Conservation (phyloP, 2,329 filamentous ascomycete genomes). For the Trichoderma gracile region DNA sequence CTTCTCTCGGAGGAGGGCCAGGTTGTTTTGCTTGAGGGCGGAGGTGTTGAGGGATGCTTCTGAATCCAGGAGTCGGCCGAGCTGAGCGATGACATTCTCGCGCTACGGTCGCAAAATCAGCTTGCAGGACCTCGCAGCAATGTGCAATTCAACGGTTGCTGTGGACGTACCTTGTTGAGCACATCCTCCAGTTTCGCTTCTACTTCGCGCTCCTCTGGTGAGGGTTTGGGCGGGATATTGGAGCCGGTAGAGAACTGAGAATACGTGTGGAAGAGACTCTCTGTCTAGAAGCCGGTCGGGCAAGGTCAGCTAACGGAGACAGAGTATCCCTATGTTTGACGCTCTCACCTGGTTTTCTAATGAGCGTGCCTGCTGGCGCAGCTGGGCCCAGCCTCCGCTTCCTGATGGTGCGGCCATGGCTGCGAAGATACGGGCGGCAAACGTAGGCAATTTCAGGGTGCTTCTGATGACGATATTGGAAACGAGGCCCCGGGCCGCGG, state of each 20-base stretch:
- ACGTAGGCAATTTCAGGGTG: background rate
- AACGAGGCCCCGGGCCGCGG: constrained; percentile 9
- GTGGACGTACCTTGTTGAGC: constrained; percentile 67
- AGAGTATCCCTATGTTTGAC: background rate
- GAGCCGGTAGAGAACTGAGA: constrained; percentile 84
- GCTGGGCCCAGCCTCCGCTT: constrained; percentile 81
- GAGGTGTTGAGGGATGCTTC: constrained; percentile 85
- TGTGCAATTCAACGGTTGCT: background rate
- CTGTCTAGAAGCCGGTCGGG: constrained; percentile 61
- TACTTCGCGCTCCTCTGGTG: constrained; percentile 77
- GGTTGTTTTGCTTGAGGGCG: constrained; percentile 95
- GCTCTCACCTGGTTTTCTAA: constrained; percentile 80
- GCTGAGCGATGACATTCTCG: constrained; percentile 76
- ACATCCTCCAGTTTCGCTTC: constrained; percentile 83
- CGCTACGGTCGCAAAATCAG: constrained; percentile 56
- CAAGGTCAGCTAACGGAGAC: background rate
- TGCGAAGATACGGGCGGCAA: background rate
- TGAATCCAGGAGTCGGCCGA: constrained; percentile 87
- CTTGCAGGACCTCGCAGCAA: background rate
- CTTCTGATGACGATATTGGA: constrained; percentile 20
- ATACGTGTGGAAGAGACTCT: constrained; percentile 79
- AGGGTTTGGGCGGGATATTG: constrained; percentile 78
- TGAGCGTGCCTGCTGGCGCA: constrained; percentile 86
- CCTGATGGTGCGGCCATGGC: constrained; percentile 56
- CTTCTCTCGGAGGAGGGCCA: constrained; percentile 87